Evolutionary conservation across 495 filamentous ascomycete species (phyloP), one percentile per base, ranked within the genome.

Genomic region (Hypoxylon intermedium): DNA sequence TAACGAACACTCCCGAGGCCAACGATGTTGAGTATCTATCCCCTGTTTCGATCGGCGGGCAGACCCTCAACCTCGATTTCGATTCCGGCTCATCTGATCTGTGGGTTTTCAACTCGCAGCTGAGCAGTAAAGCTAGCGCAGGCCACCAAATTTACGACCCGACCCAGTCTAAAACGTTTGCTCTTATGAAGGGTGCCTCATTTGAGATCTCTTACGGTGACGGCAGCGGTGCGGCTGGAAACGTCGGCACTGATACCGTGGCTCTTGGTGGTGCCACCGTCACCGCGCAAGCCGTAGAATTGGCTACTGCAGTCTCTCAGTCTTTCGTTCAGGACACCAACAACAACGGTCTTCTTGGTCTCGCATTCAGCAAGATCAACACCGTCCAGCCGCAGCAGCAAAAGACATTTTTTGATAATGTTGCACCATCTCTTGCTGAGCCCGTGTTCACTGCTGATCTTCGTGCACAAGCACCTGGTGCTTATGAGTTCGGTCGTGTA

Each of bases 81-180:
- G 91, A 96, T 71, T 90, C 89, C 13, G 91, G 91, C 48, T 92
- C 88, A 4, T 83, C 91, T 12, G 91, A 94, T 71, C 76, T 96
- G 55, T 96, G 91, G 91, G 83, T 93, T 24, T 88, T 93, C 75
- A 91, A 84, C 78, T 85, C 85, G 3, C 67, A 79, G 41, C 79
- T 92, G 16, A 73, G 83, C 2, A 31, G 72, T 4, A 54, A 60
- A 0, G 58, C 73, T 18, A 76, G 73, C 6, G 58, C 58, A 12
- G 81, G 81, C 33, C 90, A 89, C 70, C 75, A 75, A 0, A 68
- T 87, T 31, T 96, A 81, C 69, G 77, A 92, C 60, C 82, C 87
- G 2, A 66, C 68, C 3, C 79, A 85, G 49, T 90, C 87, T 13
- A 74, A 73, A 21, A 88, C 71, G 12, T 83, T 81, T 64, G 60